phyloP scores from a whole-genome alignment of 768 basidiomycete species.

The Ramaria rubella region DNA sequence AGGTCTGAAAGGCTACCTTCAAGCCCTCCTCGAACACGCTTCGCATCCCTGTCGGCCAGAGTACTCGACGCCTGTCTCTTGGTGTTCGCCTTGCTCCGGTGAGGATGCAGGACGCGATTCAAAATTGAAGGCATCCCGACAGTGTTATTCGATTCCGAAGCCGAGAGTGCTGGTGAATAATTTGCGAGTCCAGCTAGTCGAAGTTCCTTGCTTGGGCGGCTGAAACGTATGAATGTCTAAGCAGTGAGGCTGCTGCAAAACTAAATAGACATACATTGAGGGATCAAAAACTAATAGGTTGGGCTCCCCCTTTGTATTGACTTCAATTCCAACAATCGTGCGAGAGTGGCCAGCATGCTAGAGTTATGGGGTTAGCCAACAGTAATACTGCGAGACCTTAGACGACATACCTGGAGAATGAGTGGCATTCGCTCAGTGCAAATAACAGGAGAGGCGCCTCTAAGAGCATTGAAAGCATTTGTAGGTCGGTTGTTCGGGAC shows the following conservation, averaged over 20 bases:
- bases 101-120: neutral
- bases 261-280: constrained; percentile 38
- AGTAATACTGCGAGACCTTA: neutral
- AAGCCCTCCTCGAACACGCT: constrained; percentile 5
- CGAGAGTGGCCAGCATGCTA: constrained; percentile 85
- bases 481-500: constrained; percentile 22
- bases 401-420: constrained; percentile 43
- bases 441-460: constrained; percentile 43
- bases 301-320: constrained; percentile 46
- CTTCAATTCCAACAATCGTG: constrained; percentile 79
- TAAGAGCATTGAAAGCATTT: constrained; percentile 46
- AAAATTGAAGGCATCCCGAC: constrained; percentile 7
- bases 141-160: neutral
- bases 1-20: neutral
- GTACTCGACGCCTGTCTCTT: constrained; percentile 4
- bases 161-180: neutral
- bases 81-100: neutral
- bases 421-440: constrained; percentile 68
- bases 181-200: constrained; percentile 20
- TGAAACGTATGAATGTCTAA: constrained; percentile 1
- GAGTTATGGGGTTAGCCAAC: neutral
- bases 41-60: neutral
- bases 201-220: constrained; percentile 9
- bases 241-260: constrained; percentile 8
- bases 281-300: constrained; percentile 79